phyloP scores from a whole-genome alignment of 345 rosid genomes.

The Mercurialis annua region DNA sequence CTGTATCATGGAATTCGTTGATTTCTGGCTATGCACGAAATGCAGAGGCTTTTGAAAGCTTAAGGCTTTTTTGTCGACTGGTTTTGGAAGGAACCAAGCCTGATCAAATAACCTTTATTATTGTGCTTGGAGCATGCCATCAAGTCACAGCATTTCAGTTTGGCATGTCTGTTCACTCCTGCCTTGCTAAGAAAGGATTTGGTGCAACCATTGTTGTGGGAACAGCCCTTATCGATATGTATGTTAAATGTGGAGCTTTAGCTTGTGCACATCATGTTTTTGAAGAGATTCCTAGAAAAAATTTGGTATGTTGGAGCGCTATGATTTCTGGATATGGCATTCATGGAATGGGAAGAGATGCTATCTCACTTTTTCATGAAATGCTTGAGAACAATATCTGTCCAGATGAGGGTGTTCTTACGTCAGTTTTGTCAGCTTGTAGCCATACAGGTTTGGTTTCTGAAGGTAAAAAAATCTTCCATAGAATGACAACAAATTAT shows the following conservation, averaged over 20 bases:
- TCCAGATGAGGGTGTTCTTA: slow-evolving; percentile 27
- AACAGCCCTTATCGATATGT: slow-evolving; percentile 28
- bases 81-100: slow-evolving; percentile 21
- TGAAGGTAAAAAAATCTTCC: slow-evolving; percentile 29
- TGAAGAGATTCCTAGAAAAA: slow-evolving; percentile 22
- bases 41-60: slow-evolving; percentile 26
- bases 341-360: slow-evolving; percentile 29
- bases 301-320: slow-evolving; percentile 24
- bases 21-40: slow-evolving; percentile 24
- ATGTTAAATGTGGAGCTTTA: slow-evolving; percentile 30
- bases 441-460: slow-evolving; percentile 32
- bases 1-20: slow-evolving; percentile 30
- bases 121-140: slow-evolving; percentile 29
- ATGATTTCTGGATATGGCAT: slow-evolving; percentile 29
- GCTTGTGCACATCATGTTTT: slow-evolving; percentile 18
- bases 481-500: slow-evolving; percentile 16
- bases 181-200: slow-evolving; percentile 22
- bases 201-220: slow-evolving; percentile 15
- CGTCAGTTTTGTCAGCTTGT: slow-evolving; percentile 33
- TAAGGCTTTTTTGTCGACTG: slow-evolving; percentile 28
- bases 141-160: slow-evolving; percentile 30
- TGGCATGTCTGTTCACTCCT: slow-evolving; percentile 31
- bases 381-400: slow-evolving; percentile 13
- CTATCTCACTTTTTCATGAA: slow-evolving; percentile 22
- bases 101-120: slow-evolving; percentile 22